Evolutionary conservation across 352 stramenopile genomes (phyloP).

Genomic region (Saprolegnia diclina): DNA sequence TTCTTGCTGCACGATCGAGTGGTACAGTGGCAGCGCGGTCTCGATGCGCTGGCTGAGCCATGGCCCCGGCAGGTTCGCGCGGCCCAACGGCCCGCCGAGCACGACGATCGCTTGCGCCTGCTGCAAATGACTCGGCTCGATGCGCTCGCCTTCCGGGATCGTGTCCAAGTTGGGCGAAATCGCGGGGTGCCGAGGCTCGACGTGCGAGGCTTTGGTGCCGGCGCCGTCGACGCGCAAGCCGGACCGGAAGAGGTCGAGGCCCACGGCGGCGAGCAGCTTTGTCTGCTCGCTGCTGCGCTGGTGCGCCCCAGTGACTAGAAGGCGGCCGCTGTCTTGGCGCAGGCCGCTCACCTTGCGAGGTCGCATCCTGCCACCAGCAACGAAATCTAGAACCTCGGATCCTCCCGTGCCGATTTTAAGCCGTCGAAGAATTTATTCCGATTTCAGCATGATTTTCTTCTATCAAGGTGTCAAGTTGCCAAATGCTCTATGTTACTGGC

Average conservation of each 20-base stretch:
- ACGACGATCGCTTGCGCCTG: conserved; percentile 50
- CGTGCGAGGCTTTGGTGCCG: conserved; percentile 31
- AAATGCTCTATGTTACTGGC: neutral
- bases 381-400: neutral
- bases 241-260: conserved; percentile 55
- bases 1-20: conserved; percentile 41
- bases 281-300: conserved; percentile 15
- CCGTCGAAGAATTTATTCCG: too few species aligned
- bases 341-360: too few species aligned
- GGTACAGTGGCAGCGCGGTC: conserved; percentile 49
- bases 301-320: neutral
- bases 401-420: too few species aligned
- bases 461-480: too few species aligned
- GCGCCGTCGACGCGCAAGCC: conserved; percentile 47
- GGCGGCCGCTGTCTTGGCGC: neutral
- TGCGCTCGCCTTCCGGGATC: conserved; percentile 43
- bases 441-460: too few species aligned
- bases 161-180: conserved; percentile 45
- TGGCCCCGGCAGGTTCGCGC: conserved; percentile 32
- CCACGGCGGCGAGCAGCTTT: conserved; percentile 46
- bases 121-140: neutral
- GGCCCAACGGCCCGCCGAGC: conserved; percentile 36
- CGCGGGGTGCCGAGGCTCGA: conserved; percentile 39
- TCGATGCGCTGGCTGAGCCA: conserved; percentile 38
- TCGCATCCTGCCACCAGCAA: neutral